Conservation (phyloP, 2,329 filamentous ascomycete genomes). For the Penicillium sp. region DNA sequence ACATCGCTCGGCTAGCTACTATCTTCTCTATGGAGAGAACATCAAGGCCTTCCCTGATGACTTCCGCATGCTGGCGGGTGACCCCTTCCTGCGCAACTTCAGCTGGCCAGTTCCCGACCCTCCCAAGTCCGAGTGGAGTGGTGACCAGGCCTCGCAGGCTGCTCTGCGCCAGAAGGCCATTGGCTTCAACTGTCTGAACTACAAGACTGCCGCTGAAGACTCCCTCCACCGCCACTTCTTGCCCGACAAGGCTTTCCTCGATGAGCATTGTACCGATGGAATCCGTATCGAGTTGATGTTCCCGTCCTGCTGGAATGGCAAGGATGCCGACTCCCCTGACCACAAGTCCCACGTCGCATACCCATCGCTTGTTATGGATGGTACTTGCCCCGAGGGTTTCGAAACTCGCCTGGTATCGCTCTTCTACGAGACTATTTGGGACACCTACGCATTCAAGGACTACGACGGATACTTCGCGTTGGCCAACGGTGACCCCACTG, state of each 20-base stretch:
- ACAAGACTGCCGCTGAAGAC: slow-evolving; percentile 55
- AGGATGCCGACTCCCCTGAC: slow-evolving; percentile 47
- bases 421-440: slow-evolving; percentile 79
- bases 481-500: slow-evolving; percentile 67
- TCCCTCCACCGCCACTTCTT: slow-evolving; percentile 74
- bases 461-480: slow-evolving; percentile 63
- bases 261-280: slow-evolving; percentile 72
- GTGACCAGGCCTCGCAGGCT: slow-evolving; percentile 57
- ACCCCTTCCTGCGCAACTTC: slow-evolving; percentile 60
- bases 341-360: slow-evolving; percentile 65
- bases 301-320: slow-evolving; percentile 79
- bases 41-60: slow-evolving; percentile 64
- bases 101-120: slow-evolving; percentile 58
- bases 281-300: slow-evolving; percentile 78
- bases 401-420: slow-evolving; percentile 62
- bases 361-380: slow-evolving; percentile 65
- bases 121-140: slow-evolving; percentile 62
- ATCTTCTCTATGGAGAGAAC: slow-evolving; percentile 61
- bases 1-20: slow-evolving; percentile 54
- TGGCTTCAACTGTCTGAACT: slow-evolving; percentile 94
- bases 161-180: slow-evolving; percentile 70
- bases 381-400: slow-evolving; percentile 63
- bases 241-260: slow-evolving; percentile 69
- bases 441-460: slow-evolving; percentile 57
- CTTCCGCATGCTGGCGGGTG: slow-evolving; percentile 76